Evolutionary conservation across 2,329 filamentous ascomycete genomes (phyloP).

Genomic region (Helminthosporium solani): DNA sequence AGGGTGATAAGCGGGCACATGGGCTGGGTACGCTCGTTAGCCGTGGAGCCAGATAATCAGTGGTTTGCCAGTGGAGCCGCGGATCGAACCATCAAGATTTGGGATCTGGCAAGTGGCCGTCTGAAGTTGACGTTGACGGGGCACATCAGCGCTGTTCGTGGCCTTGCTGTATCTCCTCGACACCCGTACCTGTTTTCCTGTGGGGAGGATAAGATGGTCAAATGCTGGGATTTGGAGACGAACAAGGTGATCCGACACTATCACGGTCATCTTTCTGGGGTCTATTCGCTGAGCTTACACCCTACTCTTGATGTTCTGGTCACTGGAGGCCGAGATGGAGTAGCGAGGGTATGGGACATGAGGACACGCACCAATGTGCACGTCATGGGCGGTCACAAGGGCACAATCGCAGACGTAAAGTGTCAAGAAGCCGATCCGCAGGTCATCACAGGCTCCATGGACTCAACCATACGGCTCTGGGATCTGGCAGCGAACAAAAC

Average conservation of each 20-base stretch:
- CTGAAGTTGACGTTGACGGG: slow-evolving; percentile 34
- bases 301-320: slow-evolving; percentile 93
- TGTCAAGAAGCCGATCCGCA: slow-evolving; percentile 97
- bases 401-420: slow-evolving; percentile 83
- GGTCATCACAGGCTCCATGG: slow-evolving; percentile 88
- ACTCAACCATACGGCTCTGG: slow-evolving; percentile 68
- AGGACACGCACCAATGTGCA: slow-evolving; percentile 93
- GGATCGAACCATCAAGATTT: slow-evolving; percentile 97
- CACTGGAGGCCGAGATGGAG: slow-evolving; percentile 91
- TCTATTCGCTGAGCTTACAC: slow-evolving; percentile 91
- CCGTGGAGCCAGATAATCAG: slow-evolving; percentile 93
- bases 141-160: slow-evolving; percentile 45
- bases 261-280: slow-evolving; percentile 92
- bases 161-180: slow-evolving; percentile 85
- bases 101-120: slow-evolving; percentile 83
- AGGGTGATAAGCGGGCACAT: slow-evolving; percentile 94
- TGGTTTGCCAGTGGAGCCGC: slow-evolving; percentile 97
- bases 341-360: slow-evolving; percentile 53
- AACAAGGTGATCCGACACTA: slow-evolving; percentile 89
- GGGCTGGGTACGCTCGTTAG: slow-evolving; percentile 74
- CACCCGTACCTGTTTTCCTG: slow-evolving; percentile 98
- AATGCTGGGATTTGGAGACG: slow-evolving; percentile 99
- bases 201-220: slow-evolving; percentile 99
- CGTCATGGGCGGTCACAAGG: slow-evolving; percentile 86
- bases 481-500: slow-evolving; percentile 95